phyloP scores from a whole-genome alignment of 1,139 yeast species.

The Hanseniaspora uvarum region DNA sequence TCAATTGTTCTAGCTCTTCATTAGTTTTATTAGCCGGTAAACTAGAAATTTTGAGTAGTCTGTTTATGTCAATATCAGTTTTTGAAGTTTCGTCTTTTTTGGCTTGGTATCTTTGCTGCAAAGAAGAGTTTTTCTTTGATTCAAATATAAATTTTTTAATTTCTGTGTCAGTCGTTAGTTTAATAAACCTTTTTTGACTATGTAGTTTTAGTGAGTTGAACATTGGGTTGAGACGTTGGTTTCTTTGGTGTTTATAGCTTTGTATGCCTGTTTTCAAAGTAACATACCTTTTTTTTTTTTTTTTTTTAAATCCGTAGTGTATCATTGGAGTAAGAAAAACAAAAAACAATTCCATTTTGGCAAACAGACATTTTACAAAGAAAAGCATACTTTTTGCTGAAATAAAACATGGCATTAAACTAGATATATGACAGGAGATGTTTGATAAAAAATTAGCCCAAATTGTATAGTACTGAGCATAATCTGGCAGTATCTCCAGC shows the following conservation, averaged over 20 bases:
- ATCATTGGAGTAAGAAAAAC: no score
- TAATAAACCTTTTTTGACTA: not conserved
- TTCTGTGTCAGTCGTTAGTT: not conserved
- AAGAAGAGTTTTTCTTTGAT: not conserved
- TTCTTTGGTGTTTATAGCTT: not conserved
- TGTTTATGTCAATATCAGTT: slow-evolving; percentile 4
- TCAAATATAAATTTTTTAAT: slow-evolving; percentile 2
- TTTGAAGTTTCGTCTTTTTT: not conserved
- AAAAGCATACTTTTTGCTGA: no score
- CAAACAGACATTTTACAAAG: no score
- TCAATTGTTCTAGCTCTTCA: not conserved
- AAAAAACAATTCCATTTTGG: no score
- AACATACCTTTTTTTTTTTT: not conserved
- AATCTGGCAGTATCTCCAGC: no score
- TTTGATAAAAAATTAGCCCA: no score
- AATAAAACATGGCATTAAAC: no score
- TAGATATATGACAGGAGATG: no score
- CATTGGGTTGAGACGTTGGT: not conserved
- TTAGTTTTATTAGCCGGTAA: not conserved
- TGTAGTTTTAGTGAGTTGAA: not conserved
- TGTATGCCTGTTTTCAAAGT: not conserved
- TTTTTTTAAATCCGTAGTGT: not conserved
- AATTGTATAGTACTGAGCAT: no score
- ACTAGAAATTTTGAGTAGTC: not conserved
- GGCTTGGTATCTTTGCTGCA: not conserved